Conservation (phyloP, 2,329 filamentous ascomycete genomes). For the Fusarium xyrophilum region DNA sequence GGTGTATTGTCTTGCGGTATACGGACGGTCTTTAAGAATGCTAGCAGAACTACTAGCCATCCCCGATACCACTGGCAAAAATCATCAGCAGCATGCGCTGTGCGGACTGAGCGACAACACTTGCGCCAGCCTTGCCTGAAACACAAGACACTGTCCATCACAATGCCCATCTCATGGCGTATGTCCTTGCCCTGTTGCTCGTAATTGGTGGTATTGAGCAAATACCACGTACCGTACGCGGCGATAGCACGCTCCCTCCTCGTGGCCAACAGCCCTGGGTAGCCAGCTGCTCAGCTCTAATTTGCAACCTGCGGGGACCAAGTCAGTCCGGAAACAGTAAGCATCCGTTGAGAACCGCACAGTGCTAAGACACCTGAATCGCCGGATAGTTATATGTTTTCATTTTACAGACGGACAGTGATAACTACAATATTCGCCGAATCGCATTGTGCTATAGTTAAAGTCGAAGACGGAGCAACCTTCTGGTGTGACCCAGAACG, state of each 20-base stretch:
- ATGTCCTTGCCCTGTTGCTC: constrained; percentile 10
- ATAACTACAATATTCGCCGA: background rate
- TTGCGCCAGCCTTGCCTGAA: constrained; percentile 31
- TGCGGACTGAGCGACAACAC: background rate
- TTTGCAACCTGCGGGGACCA: constrained; percentile 1
- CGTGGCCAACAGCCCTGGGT: background rate
- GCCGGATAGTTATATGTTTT: background rate
- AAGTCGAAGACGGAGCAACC: background rate
- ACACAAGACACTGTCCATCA: constrained; percentile 34
- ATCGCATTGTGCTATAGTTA: background rate
- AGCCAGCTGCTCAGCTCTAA: constrained; percentile 1
- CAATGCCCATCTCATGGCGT: constrained; percentile 18
- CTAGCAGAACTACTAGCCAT: background rate
- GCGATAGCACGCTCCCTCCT: constrained; percentile 19
- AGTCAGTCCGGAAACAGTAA: constrained; percentile 1
- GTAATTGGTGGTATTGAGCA: constrained; percentile 12
- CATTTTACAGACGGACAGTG: background rate
- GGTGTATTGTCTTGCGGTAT: background rate
- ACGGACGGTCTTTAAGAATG: background rate
- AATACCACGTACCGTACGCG: constrained; percentile 4
- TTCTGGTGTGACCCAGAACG: background rate
- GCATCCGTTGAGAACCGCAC: background rate
- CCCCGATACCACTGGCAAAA: background rate
- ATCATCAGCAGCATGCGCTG: background rate
- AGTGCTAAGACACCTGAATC: constrained; percentile 11